These are phyloP conservation scores for Rubia balearica DNA, from an alignment of 305 asterid species.

Conservation along the genomic window DNA sequence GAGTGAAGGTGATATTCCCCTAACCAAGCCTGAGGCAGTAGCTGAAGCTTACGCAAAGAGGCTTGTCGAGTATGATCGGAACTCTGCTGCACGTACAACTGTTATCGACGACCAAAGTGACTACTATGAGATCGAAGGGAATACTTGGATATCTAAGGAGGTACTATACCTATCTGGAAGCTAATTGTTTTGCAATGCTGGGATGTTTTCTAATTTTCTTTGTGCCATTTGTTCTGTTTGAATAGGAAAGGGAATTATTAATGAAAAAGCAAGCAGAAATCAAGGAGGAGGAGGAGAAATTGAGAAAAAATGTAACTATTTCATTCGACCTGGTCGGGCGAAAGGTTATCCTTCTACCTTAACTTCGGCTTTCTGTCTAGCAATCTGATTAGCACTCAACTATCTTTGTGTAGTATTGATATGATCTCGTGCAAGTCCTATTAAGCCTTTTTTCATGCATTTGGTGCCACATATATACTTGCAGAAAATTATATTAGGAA, in stretches of 20 bases:
- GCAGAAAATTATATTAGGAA: not conserved
- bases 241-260: constrained; percentile 80
- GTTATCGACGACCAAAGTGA: constrained; percentile 98
- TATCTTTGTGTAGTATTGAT: not conserved
- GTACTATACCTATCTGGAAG: constrained; percentile 21
- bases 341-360: constrained; percentile 46
- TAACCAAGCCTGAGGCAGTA: constrained; percentile 67
- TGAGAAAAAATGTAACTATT: constrained; percentile 65
- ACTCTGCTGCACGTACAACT: constrained; percentile 94
- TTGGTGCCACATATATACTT: not conserved
- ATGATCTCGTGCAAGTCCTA: not conserved
- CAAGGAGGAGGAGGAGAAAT: constrained; percentile 76
- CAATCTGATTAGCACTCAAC: not conserved
- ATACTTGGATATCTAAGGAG: constrained; percentile 83
- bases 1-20: constrained; percentile 41
- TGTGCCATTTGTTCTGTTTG: constrained; percentile 11
- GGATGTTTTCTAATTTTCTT: constrained; percentile 12
- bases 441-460: not conserved
- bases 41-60: constrained; percentile 93
- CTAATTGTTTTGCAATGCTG: not conserved
- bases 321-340: constrained; percentile 93
- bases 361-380: constrained; percentile 13
- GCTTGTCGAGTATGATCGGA: constrained; percentile 92
- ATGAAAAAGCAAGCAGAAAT: constrained; percentile 71
- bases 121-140: constrained; percentile 81